Evolutionary conservation across 345 rosid genomes (phyloP), one percentile per base, ranked within the genome.

Genomic region (Arabis alpina): DNA sequence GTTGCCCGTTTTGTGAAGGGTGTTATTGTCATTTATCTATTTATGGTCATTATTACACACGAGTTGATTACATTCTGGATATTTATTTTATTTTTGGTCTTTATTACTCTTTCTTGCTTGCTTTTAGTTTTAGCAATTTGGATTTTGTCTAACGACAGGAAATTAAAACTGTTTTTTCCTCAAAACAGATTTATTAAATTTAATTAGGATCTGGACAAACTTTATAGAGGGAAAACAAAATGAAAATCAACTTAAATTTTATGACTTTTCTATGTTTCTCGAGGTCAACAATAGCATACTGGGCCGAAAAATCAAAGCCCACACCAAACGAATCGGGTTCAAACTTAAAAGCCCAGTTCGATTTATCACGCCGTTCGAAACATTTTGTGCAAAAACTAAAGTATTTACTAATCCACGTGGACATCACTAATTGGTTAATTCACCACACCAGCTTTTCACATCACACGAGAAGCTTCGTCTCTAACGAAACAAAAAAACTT

Each of bases 401-500:
- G 0, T 8, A 36, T 8, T 2, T 8, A 10, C 8, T 10, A 37
- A 32, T 55, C 61, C 72, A 73, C 72, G 77, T 66, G 77, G 30
- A 0, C 2, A 10, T 0, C 41, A 41, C 2, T 4, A 41, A 8
- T 57, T 65, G 66, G 40, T 45, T 25, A 47, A 16, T 12, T 52
- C 42, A 34, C 15, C 37, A 36, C 24, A 43, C 73, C 15, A 43
- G 53, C 11, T 44, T 52, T 44, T 67, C 74, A 54, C 74, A 68
- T 68, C 69, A 19, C 19, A 68, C 74, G 58, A 54, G 69, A 68
- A 75, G 74, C 73, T 67, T 75, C 78, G 63, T 52, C 16, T 44
- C 37, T 44, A 53, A 25, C 41, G 61, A 67, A 24, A 63, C 45
- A 57, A 56, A 36, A 51, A 15, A 28, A 42, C 10, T 25, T 43